Percentiles rank a stretch among this genome's conserved stretches.
Evolutionary conservation across 495 filamentous ascomycete genomes (phyloP).

Genomic region (Aspergillus heteromorphus): DNA sequence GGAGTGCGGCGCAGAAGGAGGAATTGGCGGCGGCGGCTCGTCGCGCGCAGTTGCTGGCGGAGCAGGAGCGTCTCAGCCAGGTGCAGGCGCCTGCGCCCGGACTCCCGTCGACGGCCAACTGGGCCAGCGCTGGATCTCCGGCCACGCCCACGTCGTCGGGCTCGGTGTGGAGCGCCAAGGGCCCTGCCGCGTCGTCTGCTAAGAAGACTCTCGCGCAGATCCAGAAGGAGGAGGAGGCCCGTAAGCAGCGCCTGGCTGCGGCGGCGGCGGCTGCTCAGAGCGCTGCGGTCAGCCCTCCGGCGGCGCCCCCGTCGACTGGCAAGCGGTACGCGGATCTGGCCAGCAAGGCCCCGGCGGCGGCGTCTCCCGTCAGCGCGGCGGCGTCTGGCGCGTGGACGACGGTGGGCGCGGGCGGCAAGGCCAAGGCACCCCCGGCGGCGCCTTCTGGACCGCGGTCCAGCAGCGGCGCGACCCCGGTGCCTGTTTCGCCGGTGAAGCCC

Average conservation of each 20-base stretch:
- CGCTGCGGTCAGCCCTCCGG: slow-evolving; percentile 39
- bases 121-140: slow-evolving; percentile 72
- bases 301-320: slow-evolving; percentile 49
- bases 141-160: slow-evolving; percentile 47
- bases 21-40: slow-evolving; percentile 76
- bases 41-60: slow-evolving; percentile 58
- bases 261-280: slow-evolving; percentile 45
- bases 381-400: slow-evolving; percentile 78
- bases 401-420: slow-evolving; percentile 90
- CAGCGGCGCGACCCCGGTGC: slow-evolving; percentile 43
- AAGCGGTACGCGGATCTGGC: slow-evolving; percentile 97
- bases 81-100: slow-evolving; percentile 60
- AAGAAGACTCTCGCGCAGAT: slow-evolving; percentile 96
- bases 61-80: slow-evolving; percentile 77
- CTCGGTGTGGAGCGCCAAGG: slow-evolving; percentile 64
- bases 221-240: slow-evolving; percentile 90
- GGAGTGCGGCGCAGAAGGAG: slow-evolving; percentile 86
- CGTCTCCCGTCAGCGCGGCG: slow-evolving; percentile 29
- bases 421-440: slow-evolving; percentile 63
- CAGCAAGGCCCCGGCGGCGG: slow-evolving; percentile 60
- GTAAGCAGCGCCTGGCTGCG: slow-evolving; percentile 65
- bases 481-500: slow-evolving; percentile 32
- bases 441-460: slow-evolving; percentile 52
- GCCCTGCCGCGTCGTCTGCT: slow-evolving; percentile 40
- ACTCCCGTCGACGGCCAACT: slow-evolving; percentile 82